Evolutionary conservation across 2,329 filamentous ascomycete genomes (phyloP).

Genomic region (Coccinonectria pachysandricola): DNA sequence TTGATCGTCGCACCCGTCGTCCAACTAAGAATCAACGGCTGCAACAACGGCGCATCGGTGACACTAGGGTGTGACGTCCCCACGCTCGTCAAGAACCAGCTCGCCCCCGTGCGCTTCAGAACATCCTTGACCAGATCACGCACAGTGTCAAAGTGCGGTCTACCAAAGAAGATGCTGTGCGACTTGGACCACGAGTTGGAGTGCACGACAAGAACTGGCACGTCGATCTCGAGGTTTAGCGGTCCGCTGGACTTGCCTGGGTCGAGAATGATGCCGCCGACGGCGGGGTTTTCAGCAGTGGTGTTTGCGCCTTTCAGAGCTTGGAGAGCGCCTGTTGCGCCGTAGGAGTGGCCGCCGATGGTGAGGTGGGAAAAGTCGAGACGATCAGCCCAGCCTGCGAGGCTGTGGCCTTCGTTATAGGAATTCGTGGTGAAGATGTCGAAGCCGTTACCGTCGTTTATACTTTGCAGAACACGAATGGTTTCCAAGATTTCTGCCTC

Average conservation of each 20-base stretch:
- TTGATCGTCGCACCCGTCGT: conserved; percentile 52
- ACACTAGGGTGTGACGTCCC: conserved; percentile 52
- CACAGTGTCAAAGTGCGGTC: conserved; percentile 55
- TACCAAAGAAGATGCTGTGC: conserved; percentile 48
- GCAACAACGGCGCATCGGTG: conserved; percentile 55
- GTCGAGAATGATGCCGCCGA: conserved; percentile 52
- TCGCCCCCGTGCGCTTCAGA: conserved; percentile 30
- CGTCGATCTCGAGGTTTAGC: conserved; percentile 46
- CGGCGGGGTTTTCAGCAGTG: conserved; percentile 28
- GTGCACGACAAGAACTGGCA: conserved; percentile 52
- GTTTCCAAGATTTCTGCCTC: conserved; percentile 39
- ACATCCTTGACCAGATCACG: conserved; percentile 41
- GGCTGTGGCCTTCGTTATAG: conserved; percentile 34
- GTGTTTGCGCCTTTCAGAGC: conserved; percentile 37
- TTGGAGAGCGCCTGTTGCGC: conserved; percentile 53
- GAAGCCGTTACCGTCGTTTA: conserved; percentile 30
- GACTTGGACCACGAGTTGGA: conserved; percentile 53
- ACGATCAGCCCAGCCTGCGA: conserved; percentile 40
- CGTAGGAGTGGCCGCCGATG: conserved; percentile 55
- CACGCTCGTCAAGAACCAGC: conserved; percentile 45
- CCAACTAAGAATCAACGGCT: conserved; percentile 49
- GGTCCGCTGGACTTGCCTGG: conserved; percentile 55
- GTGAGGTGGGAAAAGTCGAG: conserved; percentile 44
- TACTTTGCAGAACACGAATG: conserved; percentile 28
- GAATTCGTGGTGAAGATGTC: conserved; percentile 30